A percentile compares a stretch with the other conserved stretches of the same genome.
Evolutionary conservation across 2,329 filamentous ascomycete species (phyloP).

Genomic region (Sordariomycetes sp.): DNA sequence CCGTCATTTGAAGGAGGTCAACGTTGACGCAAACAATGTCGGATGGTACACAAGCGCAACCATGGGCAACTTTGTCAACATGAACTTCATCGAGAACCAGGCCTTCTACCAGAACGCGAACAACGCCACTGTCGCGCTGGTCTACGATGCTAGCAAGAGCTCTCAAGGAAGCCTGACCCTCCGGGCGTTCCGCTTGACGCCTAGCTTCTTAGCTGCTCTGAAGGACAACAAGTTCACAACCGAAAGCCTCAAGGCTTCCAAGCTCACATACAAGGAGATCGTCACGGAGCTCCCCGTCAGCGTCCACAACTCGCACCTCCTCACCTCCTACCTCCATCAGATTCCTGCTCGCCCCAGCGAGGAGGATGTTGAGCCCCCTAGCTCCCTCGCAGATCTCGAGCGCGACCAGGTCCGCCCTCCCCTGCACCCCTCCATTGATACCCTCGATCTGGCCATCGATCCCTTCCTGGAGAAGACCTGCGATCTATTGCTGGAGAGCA

Average conservation of each 20-base stretch:
- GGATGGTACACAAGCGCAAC: slow-evolving; percentile 98
- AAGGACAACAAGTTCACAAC: slow-evolving; percentile 98
- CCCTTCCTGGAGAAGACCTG: slow-evolving; percentile 98
- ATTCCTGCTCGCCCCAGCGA: slow-evolving; percentile 57
- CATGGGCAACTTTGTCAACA: slow-evolving; percentile 97
- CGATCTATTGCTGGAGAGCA: slow-evolving; percentile 90
- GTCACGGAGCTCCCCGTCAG: slow-evolving; percentile 80
- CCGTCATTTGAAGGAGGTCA: slow-evolving; percentile 90
- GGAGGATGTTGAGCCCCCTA: slow-evolving; percentile 64
- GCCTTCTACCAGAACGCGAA: slow-evolving; percentile 96
- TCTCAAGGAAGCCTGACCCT: slow-evolving; percentile 85
- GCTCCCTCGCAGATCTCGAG: slow-evolving; percentile 70
- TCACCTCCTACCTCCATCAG: slow-evolving; percentile 93
- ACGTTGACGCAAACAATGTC: slow-evolving; percentile 94
- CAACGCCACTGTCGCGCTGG: slow-evolving; percentile 76
- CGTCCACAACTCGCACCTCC: slow-evolving; percentile 94
- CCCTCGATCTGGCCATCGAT: slow-evolving; percentile 87
- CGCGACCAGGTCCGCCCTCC: slow-evolving; percentile 53
- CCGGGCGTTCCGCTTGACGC: slow-evolving; percentile 84
- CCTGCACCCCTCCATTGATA: slow-evolving; percentile 81
- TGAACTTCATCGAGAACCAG: slow-evolving; percentile 95
- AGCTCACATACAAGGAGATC: slow-evolving; percentile 89
- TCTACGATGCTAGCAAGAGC: slow-evolving; percentile 93
- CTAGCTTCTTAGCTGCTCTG: slow-evolving; percentile 78
- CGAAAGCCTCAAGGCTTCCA: slow-evolving; percentile 92